Conservation (phyloP, 345 rosid genomes). For the Gossypium rotundifolium region DNA sequence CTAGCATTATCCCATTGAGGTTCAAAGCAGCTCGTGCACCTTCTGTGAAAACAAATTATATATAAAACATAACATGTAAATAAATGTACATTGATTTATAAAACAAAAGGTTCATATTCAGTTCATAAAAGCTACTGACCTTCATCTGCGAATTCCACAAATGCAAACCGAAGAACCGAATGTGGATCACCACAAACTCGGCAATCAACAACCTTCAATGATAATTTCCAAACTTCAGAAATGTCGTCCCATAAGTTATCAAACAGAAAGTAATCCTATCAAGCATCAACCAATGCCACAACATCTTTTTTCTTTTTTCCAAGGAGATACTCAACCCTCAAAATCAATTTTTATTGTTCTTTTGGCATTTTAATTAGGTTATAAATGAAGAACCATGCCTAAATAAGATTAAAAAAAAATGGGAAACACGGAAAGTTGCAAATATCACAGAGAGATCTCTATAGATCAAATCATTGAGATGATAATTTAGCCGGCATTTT, state of each 20-base stretch:
- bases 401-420: not conserved
- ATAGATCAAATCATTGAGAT: not conserved
- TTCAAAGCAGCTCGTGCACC: slow-evolving; percentile 71
- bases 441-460: not conserved
- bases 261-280: not conserved
- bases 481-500: not conserved
- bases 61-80: slow-evolving; percentile 8
- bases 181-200: slow-evolving; percentile 93
- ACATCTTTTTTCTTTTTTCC: not conserved
- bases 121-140: slow-evolving; percentile 39
- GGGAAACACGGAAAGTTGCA: not conserved
- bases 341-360: not conserved
- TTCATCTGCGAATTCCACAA: slow-evolving; percentile 85
- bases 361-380: not conserved
- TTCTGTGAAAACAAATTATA: slow-evolving; percentile 36
- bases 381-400: not conserved
- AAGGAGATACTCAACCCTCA: not conserved
- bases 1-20: slow-evolving; percentile 81
- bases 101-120: not conserved
- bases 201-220: slow-evolving; percentile 84
- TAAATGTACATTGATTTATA: not conserved
- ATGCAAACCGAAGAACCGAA: slow-evolving; percentile 94
- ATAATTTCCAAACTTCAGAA: slow-evolving; percentile 16
- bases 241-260: not conserved
- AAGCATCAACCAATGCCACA: not conserved